Evolutionary conservation across 108 stramenopile species (phyloP).

Genomic region (Schizochytrium sp.): DNA sequence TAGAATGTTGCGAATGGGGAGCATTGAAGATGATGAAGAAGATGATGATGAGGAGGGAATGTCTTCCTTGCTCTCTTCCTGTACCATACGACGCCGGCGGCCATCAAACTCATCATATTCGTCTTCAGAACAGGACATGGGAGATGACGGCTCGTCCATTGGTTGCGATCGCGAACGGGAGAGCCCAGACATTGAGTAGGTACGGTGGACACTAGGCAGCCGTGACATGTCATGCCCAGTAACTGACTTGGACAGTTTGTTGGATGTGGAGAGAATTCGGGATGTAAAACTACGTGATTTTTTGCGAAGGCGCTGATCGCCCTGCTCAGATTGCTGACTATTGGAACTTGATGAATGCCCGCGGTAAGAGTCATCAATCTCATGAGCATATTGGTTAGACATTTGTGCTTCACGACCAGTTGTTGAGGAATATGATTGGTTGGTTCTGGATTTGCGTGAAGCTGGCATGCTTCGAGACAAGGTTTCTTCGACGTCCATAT

Average conservation of each 20-base stretch:
- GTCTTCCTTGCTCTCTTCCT: slow-evolving; percentile 50
- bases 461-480: not conserved
- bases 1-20: slow-evolving; percentile 47
- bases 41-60: not conserved
- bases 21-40: slow-evolving; percentile 39
- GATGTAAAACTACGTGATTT: slow-evolving; percentile 52
- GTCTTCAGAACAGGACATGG: slow-evolving; percentile 35
- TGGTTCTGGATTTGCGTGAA: not conserved
- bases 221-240: slow-evolving; percentile 15
- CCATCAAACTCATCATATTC: slow-evolving; percentile 14
- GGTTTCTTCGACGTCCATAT: not conserved
- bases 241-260: slow-evolving; percentile 32
- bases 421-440: not conserved
- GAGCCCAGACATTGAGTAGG: not conserved
- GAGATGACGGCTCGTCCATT: not conserved
- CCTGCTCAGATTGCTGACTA: not conserved
- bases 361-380: not conserved
- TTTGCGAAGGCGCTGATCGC: slow-evolving; percentile 18
- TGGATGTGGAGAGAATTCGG: slow-evolving; percentile 22
- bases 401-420: not conserved
- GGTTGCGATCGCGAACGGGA: slow-evolving; percentile 32
- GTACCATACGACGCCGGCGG: not conserved
- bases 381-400: not conserved
- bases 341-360: not conserved
- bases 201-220: slow-evolving; percentile 6